A percentile compares a stretch with the other conserved stretches of the same genome.
These are phyloP conservation scores for Melanomma pulvis-pyrius DNA, from an alignment of 495 filamentous ascomycete species.

Conservation along the genomic window DNA sequence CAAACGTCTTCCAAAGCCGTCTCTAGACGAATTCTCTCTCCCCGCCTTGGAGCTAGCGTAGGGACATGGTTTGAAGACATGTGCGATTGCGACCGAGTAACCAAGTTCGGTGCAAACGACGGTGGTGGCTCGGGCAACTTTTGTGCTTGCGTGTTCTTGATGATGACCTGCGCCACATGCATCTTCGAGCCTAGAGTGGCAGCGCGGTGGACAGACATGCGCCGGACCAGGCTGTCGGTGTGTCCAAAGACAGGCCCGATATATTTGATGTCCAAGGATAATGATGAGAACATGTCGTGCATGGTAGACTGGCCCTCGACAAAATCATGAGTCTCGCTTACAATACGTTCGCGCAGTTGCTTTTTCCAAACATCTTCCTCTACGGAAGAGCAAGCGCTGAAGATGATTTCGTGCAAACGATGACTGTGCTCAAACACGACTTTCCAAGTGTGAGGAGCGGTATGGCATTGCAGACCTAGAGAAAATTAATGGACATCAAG, in stretches of 20 bases:
- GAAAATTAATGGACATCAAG: constrained; percentile 7
- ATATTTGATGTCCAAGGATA: constrained; percentile 70
- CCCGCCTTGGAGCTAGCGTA: constrained; percentile 64
- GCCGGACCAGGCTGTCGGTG: constrained; percentile 69
- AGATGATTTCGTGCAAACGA: constrained; percentile 78
- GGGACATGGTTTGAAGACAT: constrained; percentile 65
- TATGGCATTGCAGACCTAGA: constrained; percentile 81
- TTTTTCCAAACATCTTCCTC: constrained; percentile 80
- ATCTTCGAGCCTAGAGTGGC: constrained; percentile 66
- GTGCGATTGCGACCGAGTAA: constrained; percentile 73
- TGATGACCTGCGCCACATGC: constrained; percentile 72
- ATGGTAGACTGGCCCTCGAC: constrained; percentile 50
- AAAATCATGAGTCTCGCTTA: constrained; percentile 46
- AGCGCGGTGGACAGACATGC: constrained; percentile 79
- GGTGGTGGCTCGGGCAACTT: constrained; percentile 54
- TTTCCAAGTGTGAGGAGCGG: constrained; percentile 89
- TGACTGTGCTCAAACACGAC: constrained; percentile 79
- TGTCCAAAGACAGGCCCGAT: constrained; percentile 73
- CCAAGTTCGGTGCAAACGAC: constrained; percentile 49
- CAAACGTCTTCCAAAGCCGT: constrained; percentile 75
- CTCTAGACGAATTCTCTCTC: constrained; percentile 79
- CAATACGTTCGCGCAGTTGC: constrained; percentile 51
- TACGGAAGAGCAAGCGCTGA: constrained; percentile 81
- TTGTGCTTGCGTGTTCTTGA: constrained; percentile 81
- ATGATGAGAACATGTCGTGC: constrained; percentile 60